phyloP scores from a whole-genome alignment of 2,329 filamentous ascomycete genomes.

The Talaromyces sp. region DNA sequence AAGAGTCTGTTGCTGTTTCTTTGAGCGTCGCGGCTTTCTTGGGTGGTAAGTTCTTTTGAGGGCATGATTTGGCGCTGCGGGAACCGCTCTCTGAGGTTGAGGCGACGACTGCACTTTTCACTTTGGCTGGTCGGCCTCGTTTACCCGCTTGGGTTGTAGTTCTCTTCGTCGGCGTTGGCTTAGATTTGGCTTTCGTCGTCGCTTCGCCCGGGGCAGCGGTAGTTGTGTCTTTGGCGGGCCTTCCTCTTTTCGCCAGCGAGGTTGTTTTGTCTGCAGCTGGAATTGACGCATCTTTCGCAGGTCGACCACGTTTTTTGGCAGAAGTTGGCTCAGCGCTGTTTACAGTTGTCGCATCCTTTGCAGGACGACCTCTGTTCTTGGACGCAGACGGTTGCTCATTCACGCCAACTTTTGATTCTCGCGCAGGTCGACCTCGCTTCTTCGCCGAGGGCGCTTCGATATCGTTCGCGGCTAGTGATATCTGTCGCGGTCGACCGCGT shows the following conservation, averaged over 20 bases:
- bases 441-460: not conserved
- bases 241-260: not conserved
- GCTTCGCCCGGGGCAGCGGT: not conserved
- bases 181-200: not conserved
- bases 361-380: not conserved
- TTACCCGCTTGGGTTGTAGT: not conserved
- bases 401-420: not conserved
- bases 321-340: not conserved
- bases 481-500: not conserved
- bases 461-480: not conserved
- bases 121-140: not conserved
- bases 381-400: not conserved
- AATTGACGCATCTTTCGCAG: not conserved
- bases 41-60: not conserved
- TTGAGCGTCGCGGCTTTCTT: not conserved
- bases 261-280: not conserved
- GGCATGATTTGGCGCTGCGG: not conserved
- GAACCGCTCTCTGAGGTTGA: conserved; percentile 3
- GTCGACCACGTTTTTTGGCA: not conserved
- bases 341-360: not conserved
- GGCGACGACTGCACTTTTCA: not conserved
- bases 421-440: not conserved
- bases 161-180: not conserved
- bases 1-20: not conserved
- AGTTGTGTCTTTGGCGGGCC: not conserved